Evolutionary conservation across 768 basidiomycete genomes (phyloP).

Genomic region (Lyophyllum shimeji): DNA sequence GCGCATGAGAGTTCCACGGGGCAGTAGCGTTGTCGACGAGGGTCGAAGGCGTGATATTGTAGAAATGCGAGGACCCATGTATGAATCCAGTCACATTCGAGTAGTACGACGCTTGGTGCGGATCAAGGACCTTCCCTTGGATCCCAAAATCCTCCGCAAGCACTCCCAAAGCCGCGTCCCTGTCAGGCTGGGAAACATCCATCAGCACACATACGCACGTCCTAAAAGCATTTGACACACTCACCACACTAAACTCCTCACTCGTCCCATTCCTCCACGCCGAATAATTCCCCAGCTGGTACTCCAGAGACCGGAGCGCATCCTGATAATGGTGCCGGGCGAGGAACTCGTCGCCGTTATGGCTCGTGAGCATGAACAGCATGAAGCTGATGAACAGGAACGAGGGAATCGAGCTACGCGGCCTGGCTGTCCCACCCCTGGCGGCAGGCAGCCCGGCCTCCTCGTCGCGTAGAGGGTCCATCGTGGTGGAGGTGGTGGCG

Average conservation of each 20-base stretch:
- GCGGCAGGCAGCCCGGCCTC: constrained; percentile 35
- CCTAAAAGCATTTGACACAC: constrained; percentile 1
- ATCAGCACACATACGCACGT: neutral
- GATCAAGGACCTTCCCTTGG: constrained; percentile 42
- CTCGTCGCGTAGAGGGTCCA: constrained; percentile 34
- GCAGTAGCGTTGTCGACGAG: constrained; percentile 36
- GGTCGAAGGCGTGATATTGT: constrained; percentile 60
- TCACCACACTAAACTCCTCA: constrained; percentile 66
- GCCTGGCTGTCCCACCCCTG: constrained; percentile 35
- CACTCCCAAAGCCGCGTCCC: constrained; percentile 39
- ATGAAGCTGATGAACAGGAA: constrained; percentile 74
- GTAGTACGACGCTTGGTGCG: constrained; percentile 57
- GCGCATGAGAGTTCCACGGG: constrained; percentile 52
- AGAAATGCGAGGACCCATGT: constrained; percentile 57
- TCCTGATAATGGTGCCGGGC: constrained; percentile 67
- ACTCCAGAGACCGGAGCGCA: constrained; percentile 52
- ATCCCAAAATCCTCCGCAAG: constrained; percentile 51
- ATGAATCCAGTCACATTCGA: constrained; percentile 79
- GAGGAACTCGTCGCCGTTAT: constrained; percentile 66
- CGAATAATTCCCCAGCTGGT: constrained; percentile 71
- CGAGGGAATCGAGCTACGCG: constrained; percentile 65
- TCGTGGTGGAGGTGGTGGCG: too few species aligned
- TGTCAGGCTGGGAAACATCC: constrained; percentile 55
- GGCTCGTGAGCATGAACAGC: constrained; percentile 78
- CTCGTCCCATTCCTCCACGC: constrained; percentile 71